Evolutionary conservation across 2,329 filamentous ascomycete species (phyloP).

Genomic region (Fusarium tricinctum): DNA sequence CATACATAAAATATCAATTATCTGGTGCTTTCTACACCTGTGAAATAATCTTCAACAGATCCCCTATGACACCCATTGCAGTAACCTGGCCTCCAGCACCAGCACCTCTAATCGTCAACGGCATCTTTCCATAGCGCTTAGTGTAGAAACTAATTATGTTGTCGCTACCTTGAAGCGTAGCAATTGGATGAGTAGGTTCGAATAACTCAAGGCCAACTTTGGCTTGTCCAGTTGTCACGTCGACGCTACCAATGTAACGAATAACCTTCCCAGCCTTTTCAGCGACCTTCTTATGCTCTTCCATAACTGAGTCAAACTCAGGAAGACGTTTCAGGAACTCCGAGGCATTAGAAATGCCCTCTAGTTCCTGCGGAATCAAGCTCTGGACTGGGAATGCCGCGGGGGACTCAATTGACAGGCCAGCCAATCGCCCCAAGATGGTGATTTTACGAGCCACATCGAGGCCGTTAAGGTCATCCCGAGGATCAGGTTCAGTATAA

Average conservation of each 20-base stretch:
- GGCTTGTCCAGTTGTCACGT: constrained; percentile 81
- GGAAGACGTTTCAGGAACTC: constrained; percentile 87
- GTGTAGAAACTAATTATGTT: constrained; percentile 99
- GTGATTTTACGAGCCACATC: constrained; percentile 96
- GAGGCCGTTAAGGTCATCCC: constrained; percentile 87
- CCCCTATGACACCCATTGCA: constrained; percentile 93
- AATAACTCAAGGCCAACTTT: constrained; percentile 94
- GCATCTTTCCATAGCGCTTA: constrained; percentile 89
- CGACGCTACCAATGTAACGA: constrained; percentile 92
- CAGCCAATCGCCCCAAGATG: constrained; percentile 89
- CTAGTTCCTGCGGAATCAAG: constrained; percentile 88
- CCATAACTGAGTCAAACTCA: constrained; percentile 88
- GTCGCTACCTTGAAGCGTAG: constrained; percentile 93
- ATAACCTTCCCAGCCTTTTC: constrained; percentile 91
- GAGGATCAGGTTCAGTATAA: constrained; percentile 89
- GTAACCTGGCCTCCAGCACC: constrained; percentile 95
- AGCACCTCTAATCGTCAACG: constrained; percentile 92
- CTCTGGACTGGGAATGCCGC: constrained; percentile 93
- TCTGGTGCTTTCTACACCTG: too few relatives aligned
- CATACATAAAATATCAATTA: too few relatives aligned
- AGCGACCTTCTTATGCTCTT: constrained; percentile 83
- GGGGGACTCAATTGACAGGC: constrained; percentile 83
- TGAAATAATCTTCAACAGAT: constrained; percentile 77
- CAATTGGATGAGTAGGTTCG: constrained; percentile 89
- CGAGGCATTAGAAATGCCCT: constrained; percentile 79